Base-by-base conservation (phyloP, 208 protist species). In the Leishmania mexicana region DNA sequence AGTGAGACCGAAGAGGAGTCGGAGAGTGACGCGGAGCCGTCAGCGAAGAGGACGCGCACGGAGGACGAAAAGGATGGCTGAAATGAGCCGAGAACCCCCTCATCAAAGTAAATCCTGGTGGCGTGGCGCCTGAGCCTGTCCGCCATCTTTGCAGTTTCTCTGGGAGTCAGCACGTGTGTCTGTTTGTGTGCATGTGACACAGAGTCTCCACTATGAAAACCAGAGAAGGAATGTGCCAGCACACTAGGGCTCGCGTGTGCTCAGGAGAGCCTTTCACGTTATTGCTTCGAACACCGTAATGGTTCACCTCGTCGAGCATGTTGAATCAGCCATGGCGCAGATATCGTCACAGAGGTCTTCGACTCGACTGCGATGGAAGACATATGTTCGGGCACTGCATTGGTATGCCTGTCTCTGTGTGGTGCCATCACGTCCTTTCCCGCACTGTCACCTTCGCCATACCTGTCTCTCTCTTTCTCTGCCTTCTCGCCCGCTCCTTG, bases 11-110 rank as follows among this genome's bases (percentile, higher is more conserved):
- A 87, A 13, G 70, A 53, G 70, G 64, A 62, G 7, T 78, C 70
- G 38, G 73, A 67, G 45, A 70, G 51, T 7, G 68, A 75, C 58
- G 67, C 76, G 31, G 83, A 75, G 79, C 76, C 87, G 8, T 75
- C 79, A 7, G 21, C n/a, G 17, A 90, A 90, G 67, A 80, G 79
- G n/a, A 38, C 38, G 54, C 83, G 86, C 40, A 67, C 75, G 6
- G 86, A 89, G 51, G 62, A 72, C 13, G 49, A 62, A 8, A 76
- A 62, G 7, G 45, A 17, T 3, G 40, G 6, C 53, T 62, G 35
- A 62, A 3, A 13, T 7, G 17, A 51, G 45, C 51, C 40, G 11
- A 3, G 21, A 54, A 2, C 24, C 2, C 11, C 47, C 24, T 53
- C 11, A 54, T 6, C 42, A 40, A 15, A 45, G 8, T 51, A 13